phyloP scores from a whole-genome alignment of 768 basidiomycete genomes.

The Filobasidium floriforme region DNA sequence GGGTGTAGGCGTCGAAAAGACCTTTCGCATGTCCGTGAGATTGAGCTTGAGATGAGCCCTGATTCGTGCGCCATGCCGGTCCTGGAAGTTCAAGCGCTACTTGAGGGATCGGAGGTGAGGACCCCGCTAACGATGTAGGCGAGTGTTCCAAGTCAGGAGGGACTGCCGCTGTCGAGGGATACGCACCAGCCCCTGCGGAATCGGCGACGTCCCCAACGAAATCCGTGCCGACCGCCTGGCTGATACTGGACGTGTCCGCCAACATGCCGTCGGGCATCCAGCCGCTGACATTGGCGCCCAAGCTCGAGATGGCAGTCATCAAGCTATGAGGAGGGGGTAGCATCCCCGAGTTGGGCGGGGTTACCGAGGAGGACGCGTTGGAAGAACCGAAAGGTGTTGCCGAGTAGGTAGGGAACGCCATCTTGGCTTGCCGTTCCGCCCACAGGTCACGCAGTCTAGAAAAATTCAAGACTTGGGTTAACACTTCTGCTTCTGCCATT shows the following conservation, averaged over 20 bases:
- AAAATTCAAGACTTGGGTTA: neutral
- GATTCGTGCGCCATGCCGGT: neutral
- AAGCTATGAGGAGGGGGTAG: conserved; percentile 5
- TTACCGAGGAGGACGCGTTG: neutral
- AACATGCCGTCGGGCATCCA: conserved; percentile 5
- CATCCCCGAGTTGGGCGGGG: neutral
- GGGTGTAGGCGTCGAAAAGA: neutral
- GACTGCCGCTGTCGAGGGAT: neutral
- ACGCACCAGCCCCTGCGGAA: neutral
- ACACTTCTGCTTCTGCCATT: too few relatives aligned
- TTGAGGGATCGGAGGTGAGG: neutral
- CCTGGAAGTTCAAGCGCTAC: neutral
- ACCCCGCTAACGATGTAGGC: neutral
- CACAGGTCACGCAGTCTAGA: conserved; percentile 1
- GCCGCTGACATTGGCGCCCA: conserved; percentile 1
- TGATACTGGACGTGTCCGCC: conserved; percentile 7
- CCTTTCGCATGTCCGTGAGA: neutral
- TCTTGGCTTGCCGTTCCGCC: conserved; percentile 8
- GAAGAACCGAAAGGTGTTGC: neutral
- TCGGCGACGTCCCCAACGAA: conserved; percentile 4
- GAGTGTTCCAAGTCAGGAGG: neutral
- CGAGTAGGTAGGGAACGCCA: conserved; percentile 6
- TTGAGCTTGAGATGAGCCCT: neutral
- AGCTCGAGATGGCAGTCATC: conserved; percentile 1
- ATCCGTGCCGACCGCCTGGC: neutral